Evolutionary conservation across 352 stramenopile genomes (phyloP), one percentile per base, ranked within the genome.

Genomic region (Pelagophyceae sp.): DNA sequence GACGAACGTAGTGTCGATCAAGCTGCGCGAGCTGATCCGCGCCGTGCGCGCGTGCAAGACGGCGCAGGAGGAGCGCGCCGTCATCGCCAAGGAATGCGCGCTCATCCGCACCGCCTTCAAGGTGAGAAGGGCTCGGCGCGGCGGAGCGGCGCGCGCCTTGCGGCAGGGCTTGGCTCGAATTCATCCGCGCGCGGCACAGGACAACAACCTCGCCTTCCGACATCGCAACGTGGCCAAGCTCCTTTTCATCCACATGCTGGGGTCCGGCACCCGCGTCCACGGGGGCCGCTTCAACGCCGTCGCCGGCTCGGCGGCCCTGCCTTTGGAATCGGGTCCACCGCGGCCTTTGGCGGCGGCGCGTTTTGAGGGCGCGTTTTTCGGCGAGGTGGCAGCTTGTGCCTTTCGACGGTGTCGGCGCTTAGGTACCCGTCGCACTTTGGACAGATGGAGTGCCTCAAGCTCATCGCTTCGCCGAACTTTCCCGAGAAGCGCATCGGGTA

Each of bases 241-340:
- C 76, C 87, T 99, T 1, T 99, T 99, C 84, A 99, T 99, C 86
- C 96, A 99, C 88, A 99, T 99, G 95, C 87, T 99, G 32, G 96
- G 69, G n/a, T n/a, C n/a, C n/a, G n/a, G n/a, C n/a, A n/a, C n/a
- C n/a, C n/a, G n/a, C n/a, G n/a, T n/a, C n/a, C n/a, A n/a, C n/a
- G n/a, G n/a, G n/a, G n/a, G n/a, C n/a, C n/a, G n/a, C n/a, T n/a
- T n/a, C n/a, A n/a, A n/a, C n/a, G n/a, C n/a, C n/a, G n/a, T n/a
- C n/a, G n/a, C n/a, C n/a, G n/a, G n/a, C n/a, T n/a, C n/a, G n/a
- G n/a, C n/a, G n/a, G n/a, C n/a, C n/a, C n/a, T n/a, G n/a, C n/a
- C n/a, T n/a, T n/a, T n/a, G n/a, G n/a, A n/a, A n/a, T n/a, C n/a
- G n/a, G n/a, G n/a, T n/a, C n/a, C n/a, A n/a, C n/a, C n/a, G n/a